Evolutionary conservation across 306 rosid species (phyloP), one percentile per base, ranked within the genome.

Genomic region (Abrus pulchellus): DNA sequence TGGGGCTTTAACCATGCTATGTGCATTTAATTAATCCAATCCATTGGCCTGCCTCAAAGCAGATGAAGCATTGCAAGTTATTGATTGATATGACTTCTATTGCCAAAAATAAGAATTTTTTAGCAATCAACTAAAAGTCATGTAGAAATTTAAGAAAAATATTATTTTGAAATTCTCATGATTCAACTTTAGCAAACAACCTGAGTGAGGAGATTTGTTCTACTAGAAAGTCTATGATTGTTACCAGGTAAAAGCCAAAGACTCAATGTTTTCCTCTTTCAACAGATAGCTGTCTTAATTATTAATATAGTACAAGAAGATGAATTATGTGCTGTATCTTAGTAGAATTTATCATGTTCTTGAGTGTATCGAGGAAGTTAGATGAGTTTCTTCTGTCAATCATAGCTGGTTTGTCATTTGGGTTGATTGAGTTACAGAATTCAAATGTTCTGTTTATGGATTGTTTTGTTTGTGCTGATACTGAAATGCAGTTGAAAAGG

Each of bases 401-500:
- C 69, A 41, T 48, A 13, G 38, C 28, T 77, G 48, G 67, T 41
- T 64, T 57, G 66, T 72, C 55, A 72, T 49, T 48, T 47, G 11
- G 40, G 50, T 72, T 41, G 69, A 70, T 44, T 60, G 27, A 30
- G 59, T 80, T 76, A 12, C 7, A 48, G 11, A 64, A 29, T 75
- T 79, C 56, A 49, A 57, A 73, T 66, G 9, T 80, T 66, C 63
- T 77, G 64, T 67, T 61, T 36, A 54, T 66, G 52, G 73, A 62
- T 52, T 78, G n/a, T 69, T 78, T 72, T 49, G 29, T 76, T 13
- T 81, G 41, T 75, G 85, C 43, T 87, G 79, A 73, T 81, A 0
- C 48, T 78, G 85, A 68, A 79, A 73, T 83, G 87, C 93, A 96
- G 98, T 84, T 82, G 68, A 92, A 89, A 87, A 86, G 89, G 86